Evolutionary conservation across 257 asterid species (phyloP), one percentile per base, ranked within the genome.

Genomic region (Solanum pimpinellifolium): DNA sequence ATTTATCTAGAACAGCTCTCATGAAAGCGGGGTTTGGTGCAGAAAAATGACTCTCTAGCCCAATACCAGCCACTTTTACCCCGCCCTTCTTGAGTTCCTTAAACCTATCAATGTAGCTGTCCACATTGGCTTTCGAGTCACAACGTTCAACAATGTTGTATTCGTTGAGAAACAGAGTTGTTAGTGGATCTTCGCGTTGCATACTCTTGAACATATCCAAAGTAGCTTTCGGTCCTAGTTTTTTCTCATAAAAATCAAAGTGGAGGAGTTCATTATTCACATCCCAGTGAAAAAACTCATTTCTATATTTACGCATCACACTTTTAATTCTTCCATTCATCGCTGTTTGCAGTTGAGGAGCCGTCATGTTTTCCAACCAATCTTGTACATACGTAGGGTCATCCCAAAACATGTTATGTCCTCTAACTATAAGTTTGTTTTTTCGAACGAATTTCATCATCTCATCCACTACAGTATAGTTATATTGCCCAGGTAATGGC

Each of bases 201-300:
- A 92, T 91, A 3, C 86, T 84, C 78, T 69, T 69, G 72, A 90
- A 94, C 82, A 93, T 91, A 20, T 91, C 88, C 11, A 93, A 13
- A 62, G 92, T 90, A 14, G 93, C 93, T 20, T 90, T 88, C 2
- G 91, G 93, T 23, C 96, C 98, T 42, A 94, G 96, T 74, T 80
- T 89, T 86, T 90, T 84, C 86, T 91, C 92, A 37, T 91, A 94
- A 88, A 93, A 94, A 65, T 94, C 90, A 56, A 81, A 94, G 80
- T 94, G 97, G 33, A 95, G 95, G 91, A 91, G 87, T 86, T 95
- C 96, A 16, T 95, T 95, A 92, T 91, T 89, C n/a, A 95, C 97
- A 68, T 95, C 97, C 97, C 98, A 95, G 39, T 95, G 94, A 25
- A 95, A 82, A 87, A 94, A 94, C 70, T 94, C 92, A 72, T 89